These are phyloP conservation scores for Hyaloscypha variabilis DNA, from an alignment of 495 filamentous ascomycete species.

Conservation along the genomic window DNA sequence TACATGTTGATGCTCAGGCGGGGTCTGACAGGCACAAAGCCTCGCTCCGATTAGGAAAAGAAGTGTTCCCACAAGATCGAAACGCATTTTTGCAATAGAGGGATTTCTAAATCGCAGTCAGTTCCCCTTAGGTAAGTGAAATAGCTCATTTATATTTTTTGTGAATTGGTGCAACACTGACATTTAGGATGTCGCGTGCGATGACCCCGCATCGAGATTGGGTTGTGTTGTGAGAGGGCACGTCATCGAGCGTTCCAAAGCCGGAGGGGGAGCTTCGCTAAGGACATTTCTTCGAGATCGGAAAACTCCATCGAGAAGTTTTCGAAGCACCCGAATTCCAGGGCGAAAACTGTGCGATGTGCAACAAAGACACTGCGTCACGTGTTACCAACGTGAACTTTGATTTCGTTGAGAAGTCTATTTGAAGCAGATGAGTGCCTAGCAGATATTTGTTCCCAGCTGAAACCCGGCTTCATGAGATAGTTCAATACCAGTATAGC, in stretches of 20 bases:
- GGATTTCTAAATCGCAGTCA: neutral
- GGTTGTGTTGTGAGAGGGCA: neutral
- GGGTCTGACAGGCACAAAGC: neutral
- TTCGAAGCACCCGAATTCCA: too few species aligned
- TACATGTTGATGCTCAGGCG: neutral
- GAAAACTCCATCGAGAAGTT: too few species aligned
- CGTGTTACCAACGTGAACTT: too few species aligned
- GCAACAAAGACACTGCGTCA: too few species aligned
- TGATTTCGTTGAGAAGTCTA: too few species aligned
- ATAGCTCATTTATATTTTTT: neutral
- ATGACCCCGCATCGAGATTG: neutral
- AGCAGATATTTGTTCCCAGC: too few species aligned
- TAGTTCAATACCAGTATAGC: too few species aligned
- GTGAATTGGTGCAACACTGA: neutral
- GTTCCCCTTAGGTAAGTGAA: neutral
- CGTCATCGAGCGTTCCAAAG: neutral
- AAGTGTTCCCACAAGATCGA: neutral
- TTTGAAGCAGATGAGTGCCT: too few species aligned
- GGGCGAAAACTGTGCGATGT: too few species aligned
- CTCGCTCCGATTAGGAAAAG: neutral
- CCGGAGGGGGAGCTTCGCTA: too few species aligned
- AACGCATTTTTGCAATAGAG: neutral
- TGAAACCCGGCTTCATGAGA: too few species aligned
- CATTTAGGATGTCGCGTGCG: neutral
- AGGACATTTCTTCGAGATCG: too few species aligned